Percentiles rank a stretch among this genome's conserved stretches.
phyloP scores from a whole-genome alignment of 2,329 filamentous ascomycete species.

The Clonostachys sp. region DNA sequence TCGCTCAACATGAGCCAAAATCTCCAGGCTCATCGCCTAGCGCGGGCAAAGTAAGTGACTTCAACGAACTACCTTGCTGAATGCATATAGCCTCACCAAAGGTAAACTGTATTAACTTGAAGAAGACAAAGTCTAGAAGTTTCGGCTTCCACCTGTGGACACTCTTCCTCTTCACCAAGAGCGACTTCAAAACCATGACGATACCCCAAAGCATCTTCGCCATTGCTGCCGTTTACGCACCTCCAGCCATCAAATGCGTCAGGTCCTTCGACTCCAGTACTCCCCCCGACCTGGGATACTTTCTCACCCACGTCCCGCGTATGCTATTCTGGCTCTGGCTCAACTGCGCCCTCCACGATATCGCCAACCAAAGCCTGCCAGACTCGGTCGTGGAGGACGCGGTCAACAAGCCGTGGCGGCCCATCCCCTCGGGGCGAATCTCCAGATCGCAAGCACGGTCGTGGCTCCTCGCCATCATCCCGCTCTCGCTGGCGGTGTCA shows the following conservation, averaged over 20 bases:
- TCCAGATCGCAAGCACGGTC: slow-evolving; percentile 13
- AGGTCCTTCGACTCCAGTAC: not conserved
- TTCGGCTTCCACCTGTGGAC: slow-evolving; percentile 10
- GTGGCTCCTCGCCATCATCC: slow-evolving; percentile 13
- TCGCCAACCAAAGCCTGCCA: slow-evolving; percentile 17
- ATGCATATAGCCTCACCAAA: too few species aligned
- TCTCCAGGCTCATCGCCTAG: too few species aligned
- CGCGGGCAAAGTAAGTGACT: too few species aligned
- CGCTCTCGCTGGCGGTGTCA: slow-evolving; percentile 8
- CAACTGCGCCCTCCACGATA: slow-evolving; percentile 16
- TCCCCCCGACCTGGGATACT: not conserved
- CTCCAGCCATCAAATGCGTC: not conserved
- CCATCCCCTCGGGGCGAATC: slow-evolving; percentile 14
- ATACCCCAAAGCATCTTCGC: slow-evolving; percentile 20
- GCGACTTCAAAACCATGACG: slow-evolving; percentile 23
- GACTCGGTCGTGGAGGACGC: slow-evolving; percentile 16
- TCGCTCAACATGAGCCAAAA: too few species aligned
- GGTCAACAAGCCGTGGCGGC: slow-evolving; percentile 23
- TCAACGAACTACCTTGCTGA: too few species aligned
- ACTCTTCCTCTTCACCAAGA: slow-evolving; percentile 20
- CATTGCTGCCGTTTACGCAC: slow-evolving; percentile 3
- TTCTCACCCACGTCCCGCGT: slow-evolving; percentile 2
- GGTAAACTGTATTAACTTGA: too few species aligned
- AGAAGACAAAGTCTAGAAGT: not conserved
- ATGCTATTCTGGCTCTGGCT: slow-evolving; percentile 17